Evolutionary conservation across 139 green algal genomes (phyloP).

Genomic region (Closterium sp.): DNA sequence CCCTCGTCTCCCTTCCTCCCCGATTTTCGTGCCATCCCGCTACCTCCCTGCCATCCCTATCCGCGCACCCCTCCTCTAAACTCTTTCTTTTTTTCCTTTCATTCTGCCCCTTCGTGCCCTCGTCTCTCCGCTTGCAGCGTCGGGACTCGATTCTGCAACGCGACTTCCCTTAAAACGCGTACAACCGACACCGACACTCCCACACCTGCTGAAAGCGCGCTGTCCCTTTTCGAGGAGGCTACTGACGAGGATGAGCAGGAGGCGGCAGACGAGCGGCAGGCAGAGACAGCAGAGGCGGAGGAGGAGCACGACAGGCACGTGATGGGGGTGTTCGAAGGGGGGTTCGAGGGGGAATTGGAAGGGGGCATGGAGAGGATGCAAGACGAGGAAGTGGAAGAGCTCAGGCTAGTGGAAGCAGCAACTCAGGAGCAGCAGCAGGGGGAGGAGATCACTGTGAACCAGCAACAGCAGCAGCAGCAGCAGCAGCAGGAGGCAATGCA

Average conservation of each 20-base stretch:
- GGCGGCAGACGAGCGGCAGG: neutral
- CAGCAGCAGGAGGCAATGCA: neutral
- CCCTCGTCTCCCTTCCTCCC: too few relatives aligned
- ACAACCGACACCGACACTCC: neutral
- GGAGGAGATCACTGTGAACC: too few relatives aligned
- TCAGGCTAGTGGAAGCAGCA: neutral
- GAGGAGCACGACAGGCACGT: neutral
- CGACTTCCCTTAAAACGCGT: neutral
- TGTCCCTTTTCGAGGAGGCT: neutral
- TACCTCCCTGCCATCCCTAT: too few relatives aligned
- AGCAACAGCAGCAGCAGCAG: neutral
- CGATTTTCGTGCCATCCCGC: too few relatives aligned
- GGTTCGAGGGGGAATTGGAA: neutral
- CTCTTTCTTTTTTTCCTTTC: too few relatives aligned
- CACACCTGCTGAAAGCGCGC: neutral
- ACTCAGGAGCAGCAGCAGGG: neutral
- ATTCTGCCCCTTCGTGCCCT: too few relatives aligned
- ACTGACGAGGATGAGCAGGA: neutral
- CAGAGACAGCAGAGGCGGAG: neutral
- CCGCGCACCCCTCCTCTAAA: too few relatives aligned
- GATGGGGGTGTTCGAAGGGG: neutral
- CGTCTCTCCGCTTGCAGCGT: neutral
- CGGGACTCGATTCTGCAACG: neutral
- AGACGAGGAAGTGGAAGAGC: neutral
- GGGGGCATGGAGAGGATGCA: neutral